A percentile compares a stretch with the other conserved stretches of the same genome.
Conservation (phyloP, 1,284 basidiomycete genomes). For the Papiliotrema laurentii region DNA sequence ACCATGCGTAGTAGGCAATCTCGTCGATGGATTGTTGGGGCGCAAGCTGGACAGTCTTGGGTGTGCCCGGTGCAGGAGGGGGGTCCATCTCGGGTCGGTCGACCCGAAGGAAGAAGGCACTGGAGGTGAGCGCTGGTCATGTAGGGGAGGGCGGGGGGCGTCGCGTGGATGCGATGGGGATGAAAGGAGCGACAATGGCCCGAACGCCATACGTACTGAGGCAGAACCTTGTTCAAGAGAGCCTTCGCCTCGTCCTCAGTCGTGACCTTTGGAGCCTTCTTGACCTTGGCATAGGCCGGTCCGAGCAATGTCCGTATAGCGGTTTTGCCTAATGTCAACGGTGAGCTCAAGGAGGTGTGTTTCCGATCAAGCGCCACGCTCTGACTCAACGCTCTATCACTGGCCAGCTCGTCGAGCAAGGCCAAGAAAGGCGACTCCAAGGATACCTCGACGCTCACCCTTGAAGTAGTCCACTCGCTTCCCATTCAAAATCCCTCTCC, state of each 20-base stretch:
- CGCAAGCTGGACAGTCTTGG: constrained; percentile 75
- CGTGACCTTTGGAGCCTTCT: constrained; percentile 72
- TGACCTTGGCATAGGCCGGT: constrained; percentile 83
- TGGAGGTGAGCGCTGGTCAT: constrained; percentile 8
- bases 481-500: constrained; percentile 85
- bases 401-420: too few relatives aligned
- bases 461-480: constrained; percentile 98
- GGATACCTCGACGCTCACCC: constrained; percentile 63
- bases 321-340: constrained; percentile 64
- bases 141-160: neutral
- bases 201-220: constrained; percentile 42
- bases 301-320: constrained; percentile 88
- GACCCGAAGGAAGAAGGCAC: constrained; percentile 83
- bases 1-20: constrained; percentile 85
- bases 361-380: too few relatives aligned
- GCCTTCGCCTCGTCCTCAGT: constrained; percentile 71
- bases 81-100: constrained; percentile 56
- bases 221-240: constrained; percentile 68
- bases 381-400: too few relatives aligned
- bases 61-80: constrained; percentile 62
- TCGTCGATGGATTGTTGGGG: constrained; percentile 71
- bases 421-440: neutral
- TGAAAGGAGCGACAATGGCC: neutral
- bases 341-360: neutral
- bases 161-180: neutral